Evolutionary conservation across 2,329 filamentous ascomycete species (phyloP).

Genomic region (Fusarium virguliforme): DNA sequence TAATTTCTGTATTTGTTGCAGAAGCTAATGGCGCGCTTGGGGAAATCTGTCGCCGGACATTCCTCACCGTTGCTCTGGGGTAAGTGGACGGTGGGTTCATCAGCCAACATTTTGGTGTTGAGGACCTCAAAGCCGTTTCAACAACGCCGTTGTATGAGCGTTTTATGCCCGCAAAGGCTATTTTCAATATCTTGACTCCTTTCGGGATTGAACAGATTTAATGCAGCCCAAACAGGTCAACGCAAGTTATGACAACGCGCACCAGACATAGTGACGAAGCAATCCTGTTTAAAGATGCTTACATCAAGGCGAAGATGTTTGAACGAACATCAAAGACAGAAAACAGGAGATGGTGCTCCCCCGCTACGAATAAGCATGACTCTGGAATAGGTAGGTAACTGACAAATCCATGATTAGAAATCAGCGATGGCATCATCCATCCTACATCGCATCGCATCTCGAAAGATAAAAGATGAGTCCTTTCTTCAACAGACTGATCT

Average conservation of each 20-base stretch:
- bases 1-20: constrained; percentile 1
- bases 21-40: not conserved
- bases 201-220: not conserved
- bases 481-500: not conserved
- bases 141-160: not conserved
- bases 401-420: constrained; percentile 34
- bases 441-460: not conserved
- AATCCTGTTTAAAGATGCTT: too few relatives aligned
- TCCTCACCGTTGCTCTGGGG: not conserved
- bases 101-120: not conserved
- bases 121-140: not conserved
- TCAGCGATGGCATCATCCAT: constrained; percentile 4
- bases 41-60: not conserved
- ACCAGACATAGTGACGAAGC: too few relatives aligned
- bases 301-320: too few relatives aligned
- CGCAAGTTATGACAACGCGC: too few relatives aligned
- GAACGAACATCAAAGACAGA: too few relatives aligned
- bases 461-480: not conserved
- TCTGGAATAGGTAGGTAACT: not conserved
- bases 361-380: not conserved
- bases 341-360: too few relatives aligned
- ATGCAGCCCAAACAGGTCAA: too few relatives aligned
- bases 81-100: not conserved
- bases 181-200: not conserved
- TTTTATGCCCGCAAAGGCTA: not conserved